Conservation (phyloP, 2,329 filamentous ascomycete species). For the Claviceps digitariae region DNA sequence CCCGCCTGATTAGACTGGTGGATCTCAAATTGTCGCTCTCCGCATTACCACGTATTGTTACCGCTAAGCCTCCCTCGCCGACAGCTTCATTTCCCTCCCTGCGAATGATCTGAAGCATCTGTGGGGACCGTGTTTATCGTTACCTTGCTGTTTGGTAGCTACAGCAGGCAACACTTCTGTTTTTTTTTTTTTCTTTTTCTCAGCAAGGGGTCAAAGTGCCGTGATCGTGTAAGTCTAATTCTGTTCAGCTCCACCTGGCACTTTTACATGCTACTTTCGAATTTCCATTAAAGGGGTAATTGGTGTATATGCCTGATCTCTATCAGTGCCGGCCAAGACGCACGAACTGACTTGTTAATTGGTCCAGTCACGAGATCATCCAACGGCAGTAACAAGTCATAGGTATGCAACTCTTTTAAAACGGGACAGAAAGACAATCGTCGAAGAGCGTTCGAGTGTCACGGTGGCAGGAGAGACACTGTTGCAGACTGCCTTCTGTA, state of each 20-base stretch:
- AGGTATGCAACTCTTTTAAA: neutral
- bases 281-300: neutral
- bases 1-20: slow-evolving; percentile 4
- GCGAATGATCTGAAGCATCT: slow-evolving; percentile 10
- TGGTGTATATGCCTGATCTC: neutral
- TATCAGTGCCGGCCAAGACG: slow-evolving; percentile 2
- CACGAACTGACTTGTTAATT: slow-evolving; percentile 5
- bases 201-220: neutral
- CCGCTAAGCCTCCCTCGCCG: slow-evolving; percentile 5
- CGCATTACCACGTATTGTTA: neutral
- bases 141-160: neutral
- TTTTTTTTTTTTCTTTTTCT: neutral
- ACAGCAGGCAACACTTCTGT: neutral
- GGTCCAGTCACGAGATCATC: slow-evolving; percentile 5
- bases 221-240: neutral
- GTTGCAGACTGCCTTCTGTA: slow-evolving; percentile 9
- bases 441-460: neutral
- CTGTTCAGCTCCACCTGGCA: neutral
- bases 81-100: slow-evolving; percentile 13
- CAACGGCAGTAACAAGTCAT: neutral
- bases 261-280: neutral
- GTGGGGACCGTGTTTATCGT: slow-evolving; percentile 6
- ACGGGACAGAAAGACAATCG: neutral
- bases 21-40: neutral
- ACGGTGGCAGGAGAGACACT: slow-evolving; percentile 3